phyloP scores from a whole-genome alignment of 2,329 filamentous ascomycete species.

The Calonectria henricotiae region DNA sequence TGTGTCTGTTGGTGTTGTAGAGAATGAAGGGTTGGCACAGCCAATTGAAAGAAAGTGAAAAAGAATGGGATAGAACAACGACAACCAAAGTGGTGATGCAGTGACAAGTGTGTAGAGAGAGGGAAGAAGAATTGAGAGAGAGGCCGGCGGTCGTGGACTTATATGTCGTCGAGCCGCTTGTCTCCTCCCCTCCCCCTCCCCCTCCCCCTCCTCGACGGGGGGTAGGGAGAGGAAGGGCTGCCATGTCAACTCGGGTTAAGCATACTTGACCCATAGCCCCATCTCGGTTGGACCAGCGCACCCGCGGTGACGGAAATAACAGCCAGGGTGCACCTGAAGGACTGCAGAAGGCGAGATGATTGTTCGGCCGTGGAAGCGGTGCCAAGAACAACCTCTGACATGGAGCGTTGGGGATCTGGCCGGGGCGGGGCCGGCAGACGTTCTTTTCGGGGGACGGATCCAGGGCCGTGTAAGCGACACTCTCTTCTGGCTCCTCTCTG shows the following conservation, averaged over 20 bases:
- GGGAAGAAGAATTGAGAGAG: constrained; percentile 21
- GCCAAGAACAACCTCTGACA: constrained; percentile 43
- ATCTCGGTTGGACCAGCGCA: constrained; percentile 28
- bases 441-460: not conserved
- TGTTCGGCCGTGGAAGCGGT: constrained; percentile 25
- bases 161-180: constrained; percentile 46
- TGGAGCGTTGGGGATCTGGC: constrained; percentile 37
- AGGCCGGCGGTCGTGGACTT: constrained; percentile 38
- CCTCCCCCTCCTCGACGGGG: constrained; percentile 3
- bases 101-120: constrained; percentile 48
- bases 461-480: constrained; percentile 17
- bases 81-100: constrained; percentile 42
- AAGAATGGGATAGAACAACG: constrained; percentile 45
- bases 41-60: constrained; percentile 54
- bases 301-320: constrained; percentile 24
- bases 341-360: constrained; percentile 35
- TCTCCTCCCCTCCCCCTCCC: not conserved
- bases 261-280: constrained; percentile 23
- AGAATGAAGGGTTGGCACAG: constrained; percentile 54
- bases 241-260: constrained; percentile 18
- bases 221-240: not conserved
- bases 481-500: not conserved
- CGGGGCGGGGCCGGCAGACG: constrained; percentile 19
- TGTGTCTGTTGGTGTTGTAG: constrained; percentile 41
- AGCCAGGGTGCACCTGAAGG: constrained; percentile 26